Conservation (phyloP, 2,329 filamentous ascomycete species). For the Pleomassaria siparia region DNA sequence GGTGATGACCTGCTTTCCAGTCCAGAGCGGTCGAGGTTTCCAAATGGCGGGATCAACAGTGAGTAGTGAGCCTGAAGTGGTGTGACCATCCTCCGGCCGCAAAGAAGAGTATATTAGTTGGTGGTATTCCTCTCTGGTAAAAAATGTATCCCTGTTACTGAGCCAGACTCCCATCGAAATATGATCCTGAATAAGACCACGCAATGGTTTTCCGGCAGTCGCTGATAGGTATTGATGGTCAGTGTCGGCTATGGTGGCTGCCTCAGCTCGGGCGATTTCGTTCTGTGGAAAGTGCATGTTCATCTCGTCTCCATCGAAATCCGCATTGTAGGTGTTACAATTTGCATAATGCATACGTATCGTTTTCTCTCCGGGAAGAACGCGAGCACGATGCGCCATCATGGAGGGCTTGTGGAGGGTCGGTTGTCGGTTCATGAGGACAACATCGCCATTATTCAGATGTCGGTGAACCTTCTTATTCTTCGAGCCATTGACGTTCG, state of each 20-base stretch:
- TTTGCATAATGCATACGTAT: slow-evolving; percentile 99
- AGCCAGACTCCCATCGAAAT: slow-evolving; percentile 91
- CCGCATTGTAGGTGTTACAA: slow-evolving; percentile 98
- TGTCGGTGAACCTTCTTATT: slow-evolving; percentile 98
- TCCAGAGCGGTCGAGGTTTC: slow-evolving; percentile 83
- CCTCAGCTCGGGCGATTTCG: slow-evolving; percentile 89
- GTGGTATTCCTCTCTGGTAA: slow-evolving; percentile 84
- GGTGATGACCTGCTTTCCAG: slow-evolving; percentile 92
- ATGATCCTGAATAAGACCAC: slow-evolving; percentile 98
- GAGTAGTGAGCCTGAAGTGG: slow-evolving; percentile 77
- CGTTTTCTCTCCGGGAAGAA: slow-evolving; percentile 91
- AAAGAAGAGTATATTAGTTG: slow-evolving; percentile 90
- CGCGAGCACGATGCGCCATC: slow-evolving; percentile 93
- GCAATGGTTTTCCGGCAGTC: slow-evolving; percentile 87
- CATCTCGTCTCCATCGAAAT: slow-evolving; percentile 99
- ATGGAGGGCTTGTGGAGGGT: slow-evolving; percentile 98
- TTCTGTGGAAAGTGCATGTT: slow-evolving; percentile 99
- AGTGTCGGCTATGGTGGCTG: slow-evolving; percentile 89
- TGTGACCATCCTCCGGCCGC: slow-evolving; percentile 87
- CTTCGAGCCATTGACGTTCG: slow-evolving; percentile 70
- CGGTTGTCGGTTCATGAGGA: slow-evolving; percentile 97
- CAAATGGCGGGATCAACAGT: slow-evolving; percentile 78
- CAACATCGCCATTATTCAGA: slow-evolving; percentile 93
- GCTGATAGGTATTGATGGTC: slow-evolving; percentile 96
- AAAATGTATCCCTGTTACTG: slow-evolving; percentile 89